A percentile compares a stretch with the other conserved stretches of the same genome.
Conservation (phyloP, 352 stramenopile species). For the Pythium apleroticum region DNA sequence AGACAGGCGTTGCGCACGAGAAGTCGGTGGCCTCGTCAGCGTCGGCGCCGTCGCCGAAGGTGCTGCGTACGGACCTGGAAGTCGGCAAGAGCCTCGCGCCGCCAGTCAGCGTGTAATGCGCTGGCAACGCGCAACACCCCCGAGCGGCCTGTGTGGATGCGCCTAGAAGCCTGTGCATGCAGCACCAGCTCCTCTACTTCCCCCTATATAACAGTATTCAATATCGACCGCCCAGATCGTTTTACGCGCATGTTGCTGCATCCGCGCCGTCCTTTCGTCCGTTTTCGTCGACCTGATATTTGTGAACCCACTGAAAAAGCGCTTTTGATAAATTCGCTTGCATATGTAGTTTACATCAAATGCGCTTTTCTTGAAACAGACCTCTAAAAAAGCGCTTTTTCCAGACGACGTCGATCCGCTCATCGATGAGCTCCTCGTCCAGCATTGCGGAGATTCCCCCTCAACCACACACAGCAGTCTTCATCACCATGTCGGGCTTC, state of each 20-base stretch:
- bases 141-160: background rate
- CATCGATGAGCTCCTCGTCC: background rate
- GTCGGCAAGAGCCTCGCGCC: conserved; percentile 54
- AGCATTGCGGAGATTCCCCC: conserved; percentile 6
- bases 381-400: conserved; percentile 9
- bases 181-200: background rate
- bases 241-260: background rate
- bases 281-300: conserved; percentile 7
- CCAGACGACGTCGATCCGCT: background rate
- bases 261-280: background rate
- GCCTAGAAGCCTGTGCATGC: background rate
- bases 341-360: background rate
- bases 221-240: conserved; percentile 12
- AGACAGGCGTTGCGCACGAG: conserved; percentile 47
- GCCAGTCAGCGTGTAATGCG: conserved; percentile 65
- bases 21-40: conserved; percentile 42
- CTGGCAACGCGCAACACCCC: background rate
- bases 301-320: conserved; percentile 6
- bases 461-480: background rate
- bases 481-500: conserved; percentile 38
- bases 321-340: background rate
- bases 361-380: background rate
- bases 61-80: conserved; percentile 66
- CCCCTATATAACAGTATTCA: conserved; percentile 27
- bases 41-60: conserved; percentile 53